Evolutionary conservation across 1,284 basidiomycete species (phyloP).

Genomic region (Puccinia polysora): DNA sequence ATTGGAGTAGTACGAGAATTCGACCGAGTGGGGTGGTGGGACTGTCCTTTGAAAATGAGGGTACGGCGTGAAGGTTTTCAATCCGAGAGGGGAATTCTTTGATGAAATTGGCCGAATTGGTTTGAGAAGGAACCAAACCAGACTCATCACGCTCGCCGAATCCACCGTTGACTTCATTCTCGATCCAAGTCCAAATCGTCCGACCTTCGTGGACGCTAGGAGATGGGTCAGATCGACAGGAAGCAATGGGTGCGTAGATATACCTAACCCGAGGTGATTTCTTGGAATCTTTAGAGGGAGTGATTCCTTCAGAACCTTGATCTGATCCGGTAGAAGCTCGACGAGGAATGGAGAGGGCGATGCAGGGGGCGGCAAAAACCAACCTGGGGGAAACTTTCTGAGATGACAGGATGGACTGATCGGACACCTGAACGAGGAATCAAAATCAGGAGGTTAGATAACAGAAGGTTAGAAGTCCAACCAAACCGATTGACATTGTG

Average conservation of each 20-base stretch:
- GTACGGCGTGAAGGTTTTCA: slow-evolving; percentile 17
- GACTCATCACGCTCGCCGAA: slow-evolving; percentile 27
- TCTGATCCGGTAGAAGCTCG: no score
- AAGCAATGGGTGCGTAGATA: slow-evolving; percentile 30
- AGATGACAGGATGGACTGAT: slow-evolving; percentile 32
- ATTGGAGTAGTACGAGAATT: slow-evolving; percentile 24
- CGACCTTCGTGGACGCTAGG: slow-evolving; percentile 23
- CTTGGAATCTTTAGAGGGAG: not conserved
- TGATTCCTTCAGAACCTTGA: no score
- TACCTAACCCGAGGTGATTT: slow-evolving; percentile 13
- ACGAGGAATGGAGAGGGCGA: slow-evolving; percentile 24
- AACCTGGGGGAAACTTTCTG: slow-evolving; percentile 32
- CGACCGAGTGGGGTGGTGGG: slow-evolving; percentile 1
- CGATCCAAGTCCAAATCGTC: slow-evolving; percentile 34
- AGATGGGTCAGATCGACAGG: slow-evolving; percentile 24
- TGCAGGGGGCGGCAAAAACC: slow-evolving; percentile 12
- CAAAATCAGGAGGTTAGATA: not conserved
- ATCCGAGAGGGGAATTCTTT: slow-evolving; percentile 33
- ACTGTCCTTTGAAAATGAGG: not conserved
- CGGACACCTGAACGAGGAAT: slow-evolving; percentile 8
- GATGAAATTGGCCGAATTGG: slow-evolving; percentile 21
- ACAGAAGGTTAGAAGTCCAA: not conserved
- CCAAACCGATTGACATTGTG: slow-evolving; percentile 3
- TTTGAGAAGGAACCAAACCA: slow-evolving; percentile 3
- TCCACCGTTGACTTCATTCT: slow-evolving; percentile 26